Base-by-base conservation (phyloP, 2,329 filamentous ascomycete genomes). In the Endocalyx cinctus region DNA sequence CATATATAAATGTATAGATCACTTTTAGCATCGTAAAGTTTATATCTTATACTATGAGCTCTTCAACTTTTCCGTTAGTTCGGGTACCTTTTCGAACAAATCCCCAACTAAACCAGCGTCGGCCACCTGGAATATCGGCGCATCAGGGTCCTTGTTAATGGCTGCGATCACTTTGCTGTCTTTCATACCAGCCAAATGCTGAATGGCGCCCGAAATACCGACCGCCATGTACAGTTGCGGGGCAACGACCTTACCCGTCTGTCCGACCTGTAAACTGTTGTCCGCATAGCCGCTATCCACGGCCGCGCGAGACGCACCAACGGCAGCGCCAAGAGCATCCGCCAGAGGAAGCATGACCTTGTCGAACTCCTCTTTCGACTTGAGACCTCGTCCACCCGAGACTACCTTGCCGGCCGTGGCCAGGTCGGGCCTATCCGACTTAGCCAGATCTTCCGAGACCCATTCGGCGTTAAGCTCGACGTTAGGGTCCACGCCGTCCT, bases 141-240 rank as follows among this genome's bases (percentile, higher is more conserved):
- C 92, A 63, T 98, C 92, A 5, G 81, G 71, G 57, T 98, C 92
- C 70, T 98, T 98, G 74, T 98, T 98, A 58, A 98, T 97, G 11
- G 87, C 87, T 15, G 90, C 92, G 67, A 98, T 98, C 38, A 98
- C 92, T 71, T 98, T 98, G 71, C 88, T 96, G 59, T 98, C 92
- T 76, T 98, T 98, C 92, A 98, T 98, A 58, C 92, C 92, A 19
- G 92, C 92, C 64, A 98, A 65, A 71, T 98, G 92, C 67, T 98
- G 92, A 50, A 98, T 98, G 15, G 92, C 92, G 34, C 92, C 92
- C 7, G 87, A 95, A 51, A 98, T 97, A 55, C 92, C 92, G 10
- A 90, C 89, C 34, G 88, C 94, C 48, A 98, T 74, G 60, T 98
- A 98, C 41, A 98, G 70, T 63, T 98, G 83, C 39, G 92, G 92